Conservation (phyloP, 441 rosid species). For the Gossypium schwendimanii region DNA sequence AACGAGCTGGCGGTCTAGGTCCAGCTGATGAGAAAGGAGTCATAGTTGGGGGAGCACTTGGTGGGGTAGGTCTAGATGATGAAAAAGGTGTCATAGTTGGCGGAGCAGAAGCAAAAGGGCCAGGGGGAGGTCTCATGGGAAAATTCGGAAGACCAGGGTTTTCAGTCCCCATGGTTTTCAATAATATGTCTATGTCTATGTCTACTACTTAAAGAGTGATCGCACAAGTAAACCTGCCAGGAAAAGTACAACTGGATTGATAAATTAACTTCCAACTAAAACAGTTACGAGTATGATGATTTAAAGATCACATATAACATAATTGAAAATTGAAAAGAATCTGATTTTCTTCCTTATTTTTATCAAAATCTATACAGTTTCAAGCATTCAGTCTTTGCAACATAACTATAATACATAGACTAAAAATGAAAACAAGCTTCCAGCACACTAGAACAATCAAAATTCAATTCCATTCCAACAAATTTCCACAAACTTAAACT, state of each 20-base stretch:
- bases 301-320: not conserved
- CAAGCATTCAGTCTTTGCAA: not conserved
- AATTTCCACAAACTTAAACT: not conserved
- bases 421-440: not conserved
- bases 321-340: not conserved
- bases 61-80: slow-evolving; percentile 47
- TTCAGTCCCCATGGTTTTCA: slow-evolving; percentile 59
- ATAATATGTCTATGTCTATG: not conserved
- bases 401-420: not conserved
- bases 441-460: not conserved
- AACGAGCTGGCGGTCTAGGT: slow-evolving; percentile 31
- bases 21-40: slow-evolving; percentile 42
- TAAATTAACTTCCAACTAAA: not conserved
- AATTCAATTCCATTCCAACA: not conserved
- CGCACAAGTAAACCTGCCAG: slow-evolving; percentile 38
- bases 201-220: slow-evolving; percentile 20
- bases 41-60: slow-evolving; percentile 35
- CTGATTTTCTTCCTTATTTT: not conserved
- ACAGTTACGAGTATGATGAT: not conserved
- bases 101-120: slow-evolving; percentile 65
- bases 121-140: slow-evolving; percentile 43
- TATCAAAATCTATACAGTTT: not conserved
- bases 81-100: slow-evolving; percentile 53
- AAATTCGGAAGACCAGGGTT: slow-evolving; percentile 58
- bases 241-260: not conserved